These are phyloP conservation scores for Aspergillus fischeri DNA, from an alignment of 2,329 filamentous ascomycete genomes.

Conservation along the genomic window DNA sequence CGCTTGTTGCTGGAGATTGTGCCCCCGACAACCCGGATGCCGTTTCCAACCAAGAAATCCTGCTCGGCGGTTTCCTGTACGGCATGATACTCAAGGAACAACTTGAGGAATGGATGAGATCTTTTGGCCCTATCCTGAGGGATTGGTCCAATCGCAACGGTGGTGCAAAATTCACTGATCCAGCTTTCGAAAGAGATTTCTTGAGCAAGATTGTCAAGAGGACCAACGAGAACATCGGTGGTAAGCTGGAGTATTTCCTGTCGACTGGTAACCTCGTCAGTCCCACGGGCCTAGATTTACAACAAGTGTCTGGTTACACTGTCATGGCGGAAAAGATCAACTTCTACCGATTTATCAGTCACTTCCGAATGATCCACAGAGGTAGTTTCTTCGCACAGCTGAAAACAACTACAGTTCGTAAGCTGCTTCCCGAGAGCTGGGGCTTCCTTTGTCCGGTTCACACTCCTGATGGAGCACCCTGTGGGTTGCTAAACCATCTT, in stretches of 20 bases:
- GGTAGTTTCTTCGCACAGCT: constrained; percentile 97
- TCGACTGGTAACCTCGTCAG: constrained; percentile 92
- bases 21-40: constrained; percentile 94
- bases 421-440: constrained; percentile 94
- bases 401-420: constrained; percentile 95
- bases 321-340: constrained; percentile 99
- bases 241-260: constrained; percentile 87
- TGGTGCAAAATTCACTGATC: constrained; percentile 63
- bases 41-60: constrained; percentile 90
- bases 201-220: constrained; percentile 70
- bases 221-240: constrained; percentile 84
- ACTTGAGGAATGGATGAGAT: constrained; percentile 82
- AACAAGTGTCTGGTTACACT: constrained; percentile 91
- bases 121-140: constrained; percentile 50
- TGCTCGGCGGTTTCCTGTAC: constrained; percentile 90
- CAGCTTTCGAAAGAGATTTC: constrained; percentile 76
- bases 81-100: constrained; percentile 94
- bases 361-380: constrained; percentile 98
- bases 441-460: constrained; percentile 97
- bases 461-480: constrained; percentile 92
- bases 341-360: constrained; percentile 95
- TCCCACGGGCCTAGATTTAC: constrained; percentile 86
- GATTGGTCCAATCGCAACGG: constrained; percentile 54
- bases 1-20: constrained; percentile 87
- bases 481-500: constrained; percentile 90